Percentiles rank a stretch among this genome's conserved stretches.
Conservation (phyloP, 139 green algal species). For the Tetratostichococcus sp. region DNA sequence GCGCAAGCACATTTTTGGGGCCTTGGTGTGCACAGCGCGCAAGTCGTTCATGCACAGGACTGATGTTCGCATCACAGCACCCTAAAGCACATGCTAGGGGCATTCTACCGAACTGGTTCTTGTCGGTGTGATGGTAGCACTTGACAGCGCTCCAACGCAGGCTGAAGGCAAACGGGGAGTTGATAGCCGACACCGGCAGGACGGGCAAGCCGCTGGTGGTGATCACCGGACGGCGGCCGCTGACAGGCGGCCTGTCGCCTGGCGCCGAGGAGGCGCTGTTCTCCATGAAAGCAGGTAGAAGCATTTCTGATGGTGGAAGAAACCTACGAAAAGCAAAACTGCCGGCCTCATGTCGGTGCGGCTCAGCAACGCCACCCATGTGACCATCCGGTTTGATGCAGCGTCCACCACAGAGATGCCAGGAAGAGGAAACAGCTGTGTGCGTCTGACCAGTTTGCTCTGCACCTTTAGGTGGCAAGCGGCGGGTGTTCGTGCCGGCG, state of each 20-base stretch:
- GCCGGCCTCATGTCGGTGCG: no score
- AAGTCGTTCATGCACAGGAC: no score
- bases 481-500: constrained; percentile 63
- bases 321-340: no score
- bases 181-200: constrained; percentile 70
- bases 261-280: constrained; percentile 68
- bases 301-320: background rate
- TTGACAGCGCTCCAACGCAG: constrained; percentile 22
- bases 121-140: no score
- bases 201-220: constrained; percentile 79
- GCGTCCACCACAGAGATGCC: background rate
- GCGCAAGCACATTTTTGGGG: no score
- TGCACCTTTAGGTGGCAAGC: constrained; percentile 45
- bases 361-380: no score
- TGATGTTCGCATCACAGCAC: no score
- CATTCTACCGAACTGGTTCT: no score
- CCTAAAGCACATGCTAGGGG: no score
- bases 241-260: constrained; percentile 66
- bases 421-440: background rate
- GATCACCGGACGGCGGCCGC: constrained; percentile 61
- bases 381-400: no score
- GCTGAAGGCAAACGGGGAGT: constrained; percentile 34
- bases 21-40: no score
- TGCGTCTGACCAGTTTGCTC: no score
- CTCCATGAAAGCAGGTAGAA: constrained; percentile 59